Evolutionary conservation across 805 yeast genomes (phyloP).

Genomic region (Suhomyces faveliae): DNA sequence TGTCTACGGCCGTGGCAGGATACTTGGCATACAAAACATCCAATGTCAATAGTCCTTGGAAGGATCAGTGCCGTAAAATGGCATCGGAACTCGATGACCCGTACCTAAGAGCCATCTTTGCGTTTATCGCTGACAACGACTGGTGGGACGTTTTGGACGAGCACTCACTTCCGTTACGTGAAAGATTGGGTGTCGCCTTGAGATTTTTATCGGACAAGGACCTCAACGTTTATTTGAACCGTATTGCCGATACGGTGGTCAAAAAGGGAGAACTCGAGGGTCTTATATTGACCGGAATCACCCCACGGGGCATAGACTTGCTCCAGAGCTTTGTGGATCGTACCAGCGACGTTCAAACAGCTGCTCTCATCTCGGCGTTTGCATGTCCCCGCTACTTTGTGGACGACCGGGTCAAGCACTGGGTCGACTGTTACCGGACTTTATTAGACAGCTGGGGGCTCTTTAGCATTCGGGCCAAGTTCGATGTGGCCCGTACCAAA

Average conservation of each 20-base stretch:
- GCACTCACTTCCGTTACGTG: slow-evolving; percentile 81
- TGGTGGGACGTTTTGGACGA: slow-evolving; percentile 97
- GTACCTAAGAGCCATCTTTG: slow-evolving; percentile 86
- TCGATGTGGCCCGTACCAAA: slow-evolving; percentile 75
- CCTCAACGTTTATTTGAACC: slow-evolving; percentile 64
- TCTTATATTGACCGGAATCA: slow-evolving; percentile 84
- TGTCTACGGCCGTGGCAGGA: slow-evolving; percentile 94
- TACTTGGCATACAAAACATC: slow-evolving; percentile 65
- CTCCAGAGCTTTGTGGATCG: slow-evolving; percentile 85
- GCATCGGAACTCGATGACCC: slow-evolving; percentile 90
- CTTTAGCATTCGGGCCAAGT: slow-evolving; percentile 75
- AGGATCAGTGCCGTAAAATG: slow-evolving; percentile 84
- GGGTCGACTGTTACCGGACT: slow-evolving; percentile 71
- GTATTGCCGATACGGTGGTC: slow-evolving; percentile 70
- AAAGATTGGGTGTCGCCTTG: slow-evolving; percentile 86
- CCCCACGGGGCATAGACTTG: slow-evolving; percentile 77
- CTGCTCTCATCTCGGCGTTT: slow-evolving; percentile 73
- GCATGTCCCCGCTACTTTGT: slow-evolving; percentile 82
- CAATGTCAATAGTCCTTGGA: slow-evolving; percentile 75
- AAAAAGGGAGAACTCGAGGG: slow-evolving; percentile 88
- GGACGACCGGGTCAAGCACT: slow-evolving; percentile 69
- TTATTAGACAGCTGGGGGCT: slow-evolving; percentile 78
- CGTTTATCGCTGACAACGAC: slow-evolving; percentile 88
- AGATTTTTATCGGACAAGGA: slow-evolving; percentile 81
- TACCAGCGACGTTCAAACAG: slow-evolving; percentile 90